Conservation (phyloP, 192 early-diverging fungal genomes). For the Backusella westeae region DNA sequence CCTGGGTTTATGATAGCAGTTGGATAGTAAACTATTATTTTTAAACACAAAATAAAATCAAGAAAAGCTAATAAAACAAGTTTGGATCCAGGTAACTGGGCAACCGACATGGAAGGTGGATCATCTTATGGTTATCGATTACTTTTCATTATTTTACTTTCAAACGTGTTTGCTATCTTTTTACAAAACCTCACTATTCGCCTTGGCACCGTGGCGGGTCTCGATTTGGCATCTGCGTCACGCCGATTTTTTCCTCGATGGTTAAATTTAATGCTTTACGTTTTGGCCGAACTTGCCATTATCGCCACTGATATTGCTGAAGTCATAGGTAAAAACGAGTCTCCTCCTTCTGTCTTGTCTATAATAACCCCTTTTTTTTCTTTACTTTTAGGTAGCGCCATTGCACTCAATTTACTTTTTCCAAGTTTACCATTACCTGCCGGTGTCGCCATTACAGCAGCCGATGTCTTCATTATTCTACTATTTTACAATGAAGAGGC, state of each 20-base stretch:
- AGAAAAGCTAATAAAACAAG: neutral
- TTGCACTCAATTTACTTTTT: constrained; percentile 77
- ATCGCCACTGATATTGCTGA: constrained; percentile 84
- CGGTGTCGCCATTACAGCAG: constrained; percentile 73
- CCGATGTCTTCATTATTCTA: constrained; percentile 73
- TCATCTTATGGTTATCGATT: constrained; percentile 72
- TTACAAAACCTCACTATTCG: constrained; percentile 78
- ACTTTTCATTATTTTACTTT: constrained; percentile 69
- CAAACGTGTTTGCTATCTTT: constrained; percentile 74
- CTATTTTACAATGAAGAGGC: constrained; percentile 56
- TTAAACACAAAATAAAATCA: neutral
- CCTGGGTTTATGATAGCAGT: constrained; percentile 36
- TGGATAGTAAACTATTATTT: constrained; percentile 19
- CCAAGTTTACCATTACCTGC: constrained; percentile 58
- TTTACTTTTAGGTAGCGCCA: constrained; percentile 59
- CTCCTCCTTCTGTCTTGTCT: neutral
- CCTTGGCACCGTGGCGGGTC: constrained; percentile 71
- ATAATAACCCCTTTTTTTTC: neutral
- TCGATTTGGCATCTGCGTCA: constrained; percentile 73
- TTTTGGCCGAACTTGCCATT: constrained; percentile 74
- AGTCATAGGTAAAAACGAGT: constrained; percentile 47
- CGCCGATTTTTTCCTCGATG: constrained; percentile 54
- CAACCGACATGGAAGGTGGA: constrained; percentile 76
- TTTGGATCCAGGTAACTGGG: constrained; percentile 89
- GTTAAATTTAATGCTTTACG: constrained; percentile 64